phyloP scores from a whole-genome alignment of 805 yeast genomes.

The Cyberlindnera galapagoensis region DNA sequence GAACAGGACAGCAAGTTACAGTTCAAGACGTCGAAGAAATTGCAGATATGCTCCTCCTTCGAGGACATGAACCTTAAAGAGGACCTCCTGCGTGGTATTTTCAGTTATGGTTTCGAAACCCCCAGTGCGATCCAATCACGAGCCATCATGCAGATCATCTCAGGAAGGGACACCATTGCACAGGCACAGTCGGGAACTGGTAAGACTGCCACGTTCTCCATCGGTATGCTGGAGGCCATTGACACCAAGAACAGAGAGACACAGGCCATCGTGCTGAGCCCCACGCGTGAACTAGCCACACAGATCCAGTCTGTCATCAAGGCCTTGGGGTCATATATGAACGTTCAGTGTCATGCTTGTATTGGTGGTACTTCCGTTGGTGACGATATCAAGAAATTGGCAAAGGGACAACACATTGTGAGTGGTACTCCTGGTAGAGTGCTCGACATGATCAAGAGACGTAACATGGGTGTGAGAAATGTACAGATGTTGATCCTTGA shows the following conservation, averaged over 20 bases:
- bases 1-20: conserved; percentile 53
- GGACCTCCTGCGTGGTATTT: conserved; percentile 55
- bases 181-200: conserved; percentile 99
- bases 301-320: conserved; percentile 88
- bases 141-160: conserved; percentile 91
- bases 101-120: conserved; percentile 87
- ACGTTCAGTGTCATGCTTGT: conserved; percentile 81
- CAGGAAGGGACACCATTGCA: conserved; percentile 93
- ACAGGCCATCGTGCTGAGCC: conserved; percentile 89
- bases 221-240: conserved; percentile 83
- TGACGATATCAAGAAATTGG: conserved; percentile 70
- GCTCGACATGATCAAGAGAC: conserved; percentile 81
- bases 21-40: conserved; percentile 55
- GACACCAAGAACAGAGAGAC: conserved; percentile 67
- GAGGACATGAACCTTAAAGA: conserved; percentile 77
- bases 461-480: conserved; percentile 64
- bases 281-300: conserved; percentile 92
- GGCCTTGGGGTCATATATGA: conserved; percentile 83
- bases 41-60: conserved; percentile 50
- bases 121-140: conserved; percentile 98
- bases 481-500: conserved; percentile 87
- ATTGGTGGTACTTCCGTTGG: conserved; percentile 88
- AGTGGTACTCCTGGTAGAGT: conserved; percentile 99
- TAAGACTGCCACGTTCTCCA: conserved; percentile 96
- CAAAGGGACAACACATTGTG: conserved; percentile 81